A percentile compares a stretch with the other conserved stretches of the same genome.
These are phyloP conservation scores for Botryotinia convoluta DNA, from an alignment of 2,329 filamentous ascomycete species.

Conservation along the genomic window DNA sequence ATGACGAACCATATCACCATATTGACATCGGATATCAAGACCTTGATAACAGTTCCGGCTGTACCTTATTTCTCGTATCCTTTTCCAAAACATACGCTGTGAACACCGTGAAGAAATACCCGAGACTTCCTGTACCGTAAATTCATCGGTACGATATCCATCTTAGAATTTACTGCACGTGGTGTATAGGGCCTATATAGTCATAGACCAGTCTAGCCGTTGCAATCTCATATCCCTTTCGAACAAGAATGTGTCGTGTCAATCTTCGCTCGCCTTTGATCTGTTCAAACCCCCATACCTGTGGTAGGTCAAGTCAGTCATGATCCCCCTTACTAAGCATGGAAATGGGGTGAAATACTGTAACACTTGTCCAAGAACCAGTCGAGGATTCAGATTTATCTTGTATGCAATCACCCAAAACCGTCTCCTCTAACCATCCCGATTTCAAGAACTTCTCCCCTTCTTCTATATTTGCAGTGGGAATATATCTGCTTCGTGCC, in stretches of 20 bases:
- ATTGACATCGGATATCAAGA: background rate
- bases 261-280: background rate
- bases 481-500: background rate
- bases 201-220: background rate
- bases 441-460: background rate
- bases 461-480: background rate
- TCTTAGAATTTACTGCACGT: background rate
- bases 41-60: background rate
- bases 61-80: background rate
- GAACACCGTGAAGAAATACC: background rate
- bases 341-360: background rate
- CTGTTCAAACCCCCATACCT: conserved; percentile 2
- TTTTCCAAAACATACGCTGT: background rate
- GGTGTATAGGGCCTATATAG: background rate
- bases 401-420: background rate
- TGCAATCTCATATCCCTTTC: conserved; percentile 4
- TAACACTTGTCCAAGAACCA: background rate
- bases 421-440: background rate
- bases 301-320: background rate
- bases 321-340: background rate
- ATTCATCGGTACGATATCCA: background rate
- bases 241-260: background rate
- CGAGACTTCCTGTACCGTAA: background rate
- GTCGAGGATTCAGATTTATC: background rate
- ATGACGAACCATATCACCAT: background rate